These are phyloP conservation scores for Erythrobasidium yunnanense DNA, from an alignment of 768 basidiomycete species.

Conservation along the genomic window DNA sequence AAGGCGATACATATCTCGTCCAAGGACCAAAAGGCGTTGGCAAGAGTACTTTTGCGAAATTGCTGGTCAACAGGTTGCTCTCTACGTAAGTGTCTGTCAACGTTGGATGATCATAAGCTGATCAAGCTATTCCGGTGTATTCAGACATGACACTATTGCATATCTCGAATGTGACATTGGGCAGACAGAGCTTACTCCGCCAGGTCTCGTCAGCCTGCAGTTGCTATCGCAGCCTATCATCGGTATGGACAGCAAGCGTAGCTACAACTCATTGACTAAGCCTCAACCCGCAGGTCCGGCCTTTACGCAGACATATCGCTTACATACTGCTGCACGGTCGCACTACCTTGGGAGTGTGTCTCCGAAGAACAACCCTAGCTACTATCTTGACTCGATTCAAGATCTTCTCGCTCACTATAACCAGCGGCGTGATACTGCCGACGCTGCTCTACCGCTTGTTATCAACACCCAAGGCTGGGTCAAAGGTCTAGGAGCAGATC, in stretches of 20 bases:
- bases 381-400: constrained; percentile 61
- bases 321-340: constrained; percentile 52
- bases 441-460: constrained; percentile 57
- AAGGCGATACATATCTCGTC: constrained; percentile 46
- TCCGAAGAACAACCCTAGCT: constrained; percentile 62
- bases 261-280: neutral
- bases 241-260: constrained; percentile 46
- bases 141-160: no score
- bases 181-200: constrained; percentile 84
- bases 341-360: constrained; percentile 74
- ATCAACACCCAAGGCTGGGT: constrained; percentile 97
- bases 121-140: no score
- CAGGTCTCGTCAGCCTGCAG: constrained; percentile 71
- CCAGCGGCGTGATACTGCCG: constrained; percentile 38
- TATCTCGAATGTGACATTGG: constrained; percentile 87
- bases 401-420: constrained; percentile 53
- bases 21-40: constrained; percentile 79
- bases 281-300: constrained; percentile 55
- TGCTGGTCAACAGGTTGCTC: constrained; percentile 59
- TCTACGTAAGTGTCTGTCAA: constrained; percentile 45
- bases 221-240: constrained; percentile 58
- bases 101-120: no score
- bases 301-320: constrained; percentile 71
- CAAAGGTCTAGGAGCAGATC: constrained; percentile 79
- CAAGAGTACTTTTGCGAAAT: constrained; percentile 77